Evolutionary conservation across 345 rosid genomes (phyloP).

Genomic region (Acer negundo): DNA sequence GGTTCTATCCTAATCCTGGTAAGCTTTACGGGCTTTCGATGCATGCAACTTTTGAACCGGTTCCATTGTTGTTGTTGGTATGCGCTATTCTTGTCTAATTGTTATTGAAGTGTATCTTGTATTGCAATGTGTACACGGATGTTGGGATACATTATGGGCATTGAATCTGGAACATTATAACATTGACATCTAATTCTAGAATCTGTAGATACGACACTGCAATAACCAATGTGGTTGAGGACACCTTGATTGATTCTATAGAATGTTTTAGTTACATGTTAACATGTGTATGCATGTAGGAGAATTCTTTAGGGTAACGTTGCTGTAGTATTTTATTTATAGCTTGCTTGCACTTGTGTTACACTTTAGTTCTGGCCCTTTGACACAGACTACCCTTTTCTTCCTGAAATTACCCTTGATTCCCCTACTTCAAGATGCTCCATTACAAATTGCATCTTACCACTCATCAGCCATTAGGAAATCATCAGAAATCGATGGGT

Average conservation of each 20-base stretch:
- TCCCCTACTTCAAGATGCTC: neutral
- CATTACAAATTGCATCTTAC: neutral
- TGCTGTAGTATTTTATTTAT: neutral
- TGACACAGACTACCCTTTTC: neutral
- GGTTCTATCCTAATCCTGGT: constrained; percentile 96
- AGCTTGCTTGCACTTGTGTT: neutral
- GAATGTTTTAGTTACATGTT: neutral
- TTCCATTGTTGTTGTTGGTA: neutral
- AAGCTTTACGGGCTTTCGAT: constrained; percentile 25
- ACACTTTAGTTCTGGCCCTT: neutral
- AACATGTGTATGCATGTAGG: neutral
- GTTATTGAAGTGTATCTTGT: neutral
- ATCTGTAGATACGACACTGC: neutral
- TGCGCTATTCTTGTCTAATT: neutral
- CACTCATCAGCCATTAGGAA: neutral
- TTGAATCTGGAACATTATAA: neutral
- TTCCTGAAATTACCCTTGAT: neutral
- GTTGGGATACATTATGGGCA: neutral
- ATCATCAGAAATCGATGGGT: neutral
- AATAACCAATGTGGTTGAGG: neutral
- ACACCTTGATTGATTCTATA: neutral
- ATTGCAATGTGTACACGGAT: neutral
- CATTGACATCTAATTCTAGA: neutral
- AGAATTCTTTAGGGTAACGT: neutral
- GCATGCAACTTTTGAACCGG: neutral